Evolutionary conservation across 495 filamentous ascomycete species (phyloP), one percentile per base, ranked within the genome.

Genomic region (Lophiotrema nucula): DNA sequence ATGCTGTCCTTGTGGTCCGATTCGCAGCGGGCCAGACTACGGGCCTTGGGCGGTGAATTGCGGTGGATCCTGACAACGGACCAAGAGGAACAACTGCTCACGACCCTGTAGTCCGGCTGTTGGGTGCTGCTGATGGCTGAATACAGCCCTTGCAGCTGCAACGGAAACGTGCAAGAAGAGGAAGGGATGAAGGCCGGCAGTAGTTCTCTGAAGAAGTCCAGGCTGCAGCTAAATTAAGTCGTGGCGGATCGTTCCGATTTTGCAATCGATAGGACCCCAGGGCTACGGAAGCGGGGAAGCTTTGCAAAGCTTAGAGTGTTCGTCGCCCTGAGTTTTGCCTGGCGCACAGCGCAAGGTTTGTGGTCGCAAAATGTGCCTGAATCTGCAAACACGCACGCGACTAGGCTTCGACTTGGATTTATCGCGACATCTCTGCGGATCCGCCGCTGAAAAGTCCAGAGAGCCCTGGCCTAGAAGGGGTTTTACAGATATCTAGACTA

Each of bases 261-360:
- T 15, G n/a, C 42, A 15, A 33, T 58, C 11, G 23, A 31, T 15
- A 26, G 21, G 15, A 43, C 13, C 39, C 56, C 56, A 46, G 19
- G 21, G 47, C 19, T 23, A 28, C 38, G 58, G 58, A 44, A 54
- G 58, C 51, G 58, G 58, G 58, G 58, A 61, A 60, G 53, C 47
- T 49, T 60, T 60, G 39, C 28, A 45, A 38, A 46, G 49, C 58
- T 61, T 61, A 8, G 31, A 35, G 31, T 35, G 31, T 15, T n/a
- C n/a, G n/a, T n/a, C n/a, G n/a, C n/a, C n/a, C n/a, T n/a, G n/a
- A n/a, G n/a, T n/a, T n/a, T n/a, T n/a, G n/a, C n/a, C n/a, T n/a
- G n/a, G n/a, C n/a, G n/a, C n/a, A n/a, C n/a, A n/a, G n/a, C n/a
- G n/a, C n/a, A n/a, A n/a, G n/a, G n/a, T n/a, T n/a, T n/a, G n/a